phyloP scores from a whole-genome alignment of 2,329 filamentous ascomycete species.

The Aspergillus phoenicis region DNA sequence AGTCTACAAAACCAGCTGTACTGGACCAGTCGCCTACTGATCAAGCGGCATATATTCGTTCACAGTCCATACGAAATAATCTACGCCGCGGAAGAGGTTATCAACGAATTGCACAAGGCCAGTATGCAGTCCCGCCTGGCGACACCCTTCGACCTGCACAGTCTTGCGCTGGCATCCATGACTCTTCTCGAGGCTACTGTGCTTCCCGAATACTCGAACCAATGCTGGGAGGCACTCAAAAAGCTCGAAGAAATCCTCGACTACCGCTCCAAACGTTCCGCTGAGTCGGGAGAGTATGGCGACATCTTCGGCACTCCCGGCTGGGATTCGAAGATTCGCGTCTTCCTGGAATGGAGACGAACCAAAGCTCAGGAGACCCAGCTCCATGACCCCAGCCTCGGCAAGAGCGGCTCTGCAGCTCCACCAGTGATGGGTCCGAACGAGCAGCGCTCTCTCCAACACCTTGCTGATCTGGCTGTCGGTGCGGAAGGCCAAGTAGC shows the following conservation, averaged over 20 bases:
- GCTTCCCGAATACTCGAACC: conserved; percentile 39
- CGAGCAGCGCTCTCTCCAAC: conserved; percentile 48
- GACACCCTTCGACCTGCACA: conserved; percentile 47
- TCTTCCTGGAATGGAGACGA: conserved; percentile 43
- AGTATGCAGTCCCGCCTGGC: conserved; percentile 32
- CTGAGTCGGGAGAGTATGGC: conserved; percentile 37
- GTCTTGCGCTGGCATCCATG: conserved; percentile 44
- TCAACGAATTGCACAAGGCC: conserved; percentile 44
- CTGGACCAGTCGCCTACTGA: conserved; percentile 45
- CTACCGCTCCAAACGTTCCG: conserved; percentile 41
- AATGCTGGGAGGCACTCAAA: conserved; percentile 49
- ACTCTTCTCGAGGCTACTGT: conserved; percentile 47
- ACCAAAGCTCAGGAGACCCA: conserved; percentile 37
- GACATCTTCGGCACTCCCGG: conserved; percentile 42
- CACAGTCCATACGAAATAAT: conserved; percentile 47
- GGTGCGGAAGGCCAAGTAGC: conserved; percentile 44
- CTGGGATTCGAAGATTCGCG: conserved; percentile 46
- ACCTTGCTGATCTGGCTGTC: conserved; percentile 48
- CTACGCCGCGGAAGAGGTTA: conserved; percentile 42
- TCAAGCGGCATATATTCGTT: conserved; percentile 47
- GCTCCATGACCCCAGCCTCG: conserved; percentile 29
- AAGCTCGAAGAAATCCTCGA: conserved; percentile 55
- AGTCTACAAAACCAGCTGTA: conserved; percentile 45
- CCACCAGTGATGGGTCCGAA: conserved; percentile 44
- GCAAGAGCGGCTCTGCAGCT: conserved; percentile 23